These are phyloP conservation scores for Saccharomycopsis vini DNA, from an alignment of 805 yeast genomes.

Conservation along the genomic window DNA sequence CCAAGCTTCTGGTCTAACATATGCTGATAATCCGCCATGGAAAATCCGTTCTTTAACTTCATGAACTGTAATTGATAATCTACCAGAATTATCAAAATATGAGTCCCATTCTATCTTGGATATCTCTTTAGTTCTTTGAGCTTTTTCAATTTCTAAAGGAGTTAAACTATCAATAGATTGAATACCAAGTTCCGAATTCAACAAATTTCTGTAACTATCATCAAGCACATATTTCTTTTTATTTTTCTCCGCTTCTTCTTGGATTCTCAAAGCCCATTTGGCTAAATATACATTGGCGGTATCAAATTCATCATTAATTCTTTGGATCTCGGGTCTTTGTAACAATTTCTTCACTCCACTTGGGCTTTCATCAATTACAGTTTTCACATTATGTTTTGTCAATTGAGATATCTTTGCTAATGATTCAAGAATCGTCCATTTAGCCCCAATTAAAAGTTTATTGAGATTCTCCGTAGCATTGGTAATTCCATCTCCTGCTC, in stretches of 20 bases:
- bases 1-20: constrained; percentile 73
- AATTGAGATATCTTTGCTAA: constrained; percentile 67
- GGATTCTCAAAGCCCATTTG: constrained; percentile 92
- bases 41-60: constrained; percentile 80
- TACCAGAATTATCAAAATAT: constrained; percentile 72
- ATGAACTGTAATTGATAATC: constrained; percentile 58
- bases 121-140: constrained; percentile 60
- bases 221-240: constrained; percentile 38
- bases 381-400: constrained; percentile 57
- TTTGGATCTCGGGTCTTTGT: constrained; percentile 69
- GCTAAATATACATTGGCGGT: constrained; percentile 88
- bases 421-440: constrained; percentile 80
- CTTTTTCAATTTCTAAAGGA: constrained; percentile 47
- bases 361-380: constrained; percentile 51
- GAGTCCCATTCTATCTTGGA: constrained; percentile 70
- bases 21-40: constrained; percentile 72
- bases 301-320: constrained; percentile 83
- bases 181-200: constrained; percentile 56
- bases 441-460: constrained; percentile 53
- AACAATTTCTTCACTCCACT: constrained; percentile 46
- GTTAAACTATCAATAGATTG: constrained; percentile 40
- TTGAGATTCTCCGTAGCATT: constrained; percentile 27
- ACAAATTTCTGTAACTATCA: constrained; percentile 45
- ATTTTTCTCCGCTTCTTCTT: constrained; percentile 73
- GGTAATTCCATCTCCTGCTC: not conserved